Conservation (phyloP, 176 grass and related monocot genomes). For the Zea mays region Zm-B73-REFERENCE-NAM-5.0 NC_050096.1:246151501-246152000, state of each 20-base stretch:
- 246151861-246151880: constrained; percentile 41
- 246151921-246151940: constrained; percentile 54
- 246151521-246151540: no score
- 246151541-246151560: no score
- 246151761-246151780: constrained; percentile 73
- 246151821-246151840: constrained; percentile 87
- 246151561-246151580: no score
- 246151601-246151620: no score
- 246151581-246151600: no score
- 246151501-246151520: no score
- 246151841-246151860: constrained; percentile 70
- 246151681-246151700: no score
- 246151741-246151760: constrained; percentile 82
- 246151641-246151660: no score
- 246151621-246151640: no score
- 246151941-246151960: constrained; percentile 66
- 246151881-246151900: constrained; percentile 55
- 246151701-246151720: no score
- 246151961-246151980: constrained; percentile 81
- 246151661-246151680: no score
- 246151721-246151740: constrained; percentile 53
- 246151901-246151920: constrained; percentile 72
- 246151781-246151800: constrained; percentile 64
- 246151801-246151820: constrained; percentile 64
- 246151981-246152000: constrained; percentile 50